Evolutionary conservation across 768 basidiomycete genomes (phyloP).

Genomic region (Suillus fuscotomentosus): DNA sequence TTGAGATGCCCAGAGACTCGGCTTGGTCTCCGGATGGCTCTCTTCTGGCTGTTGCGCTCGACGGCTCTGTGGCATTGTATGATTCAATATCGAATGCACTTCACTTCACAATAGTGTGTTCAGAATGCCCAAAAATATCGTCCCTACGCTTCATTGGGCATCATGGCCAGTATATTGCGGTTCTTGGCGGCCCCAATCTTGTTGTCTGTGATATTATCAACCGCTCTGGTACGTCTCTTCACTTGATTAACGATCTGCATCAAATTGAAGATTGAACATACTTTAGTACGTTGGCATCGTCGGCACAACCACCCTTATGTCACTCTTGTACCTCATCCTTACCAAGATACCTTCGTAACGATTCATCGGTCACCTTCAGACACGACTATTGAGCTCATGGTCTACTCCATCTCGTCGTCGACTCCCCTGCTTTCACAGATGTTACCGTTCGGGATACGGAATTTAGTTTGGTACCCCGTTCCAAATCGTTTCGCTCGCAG

Average conservation of each 20-base stretch:
- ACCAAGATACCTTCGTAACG: conserved; percentile 57
- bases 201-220: conserved; percentile 73
- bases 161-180: conserved; percentile 68
- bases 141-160: conserved; percentile 66
- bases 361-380: conserved; percentile 40
- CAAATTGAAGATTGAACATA: neutral
- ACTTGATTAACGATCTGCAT: neutral
- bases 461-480: conserved; percentile 38
- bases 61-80: conserved; percentile 69
- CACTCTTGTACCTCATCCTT: conserved; percentile 53
- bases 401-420: conserved; percentile 48
- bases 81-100: conserved; percentile 63
- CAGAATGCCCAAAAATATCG: conserved; percentile 45
- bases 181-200: conserved; percentile 46
- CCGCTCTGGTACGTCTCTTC: conserved; percentile 50
- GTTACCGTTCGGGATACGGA: conserved; percentile 66
- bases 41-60: conserved; percentile 73
- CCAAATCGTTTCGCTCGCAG: conserved; percentile 32
- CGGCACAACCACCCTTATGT: conserved; percentile 37
- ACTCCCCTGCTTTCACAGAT: conserved; percentile 40
- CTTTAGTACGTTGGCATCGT: conserved; percentile 60
- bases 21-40: conserved; percentile 88
- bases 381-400: conserved; percentile 36
- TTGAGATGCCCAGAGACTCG: conserved; percentile 60
- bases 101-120: conserved; percentile 56